These are phyloP conservation scores for Beauveria rudraprayagi DNA, from an alignment of 2,329 filamentous ascomycete species.

Conservation along the genomic window DNA sequence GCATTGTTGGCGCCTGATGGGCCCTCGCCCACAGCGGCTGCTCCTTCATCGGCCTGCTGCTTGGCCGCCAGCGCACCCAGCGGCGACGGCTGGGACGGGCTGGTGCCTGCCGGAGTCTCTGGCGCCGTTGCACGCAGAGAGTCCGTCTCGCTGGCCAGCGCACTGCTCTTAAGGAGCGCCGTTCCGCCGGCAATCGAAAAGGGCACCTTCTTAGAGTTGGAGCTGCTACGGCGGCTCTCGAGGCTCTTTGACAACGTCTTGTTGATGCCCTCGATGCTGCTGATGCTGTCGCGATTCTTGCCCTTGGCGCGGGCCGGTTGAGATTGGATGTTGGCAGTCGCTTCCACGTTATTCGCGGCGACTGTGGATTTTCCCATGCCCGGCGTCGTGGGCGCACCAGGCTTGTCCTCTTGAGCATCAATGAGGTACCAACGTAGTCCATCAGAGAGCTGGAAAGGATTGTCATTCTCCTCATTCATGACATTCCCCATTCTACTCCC, in stretches of 20 bases:
- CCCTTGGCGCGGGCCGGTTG: conserved; percentile 39
- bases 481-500: conserved; percentile 40
- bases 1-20: conserved; percentile 18
- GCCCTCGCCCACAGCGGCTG: conserved; percentile 4
- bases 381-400: conserved; percentile 83
- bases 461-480: conserved; percentile 71
- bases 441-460: conserved; percentile 93
- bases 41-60: conserved; percentile 15
- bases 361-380: conserved; percentile 89
- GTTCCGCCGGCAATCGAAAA: conserved; percentile 38
- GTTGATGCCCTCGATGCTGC: conserved; percentile 63
- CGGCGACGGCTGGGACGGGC: conserved; percentile 30
- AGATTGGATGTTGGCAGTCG: conserved; percentile 62
- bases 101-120: conserved; percentile 32
- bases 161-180: conserved; percentile 39
- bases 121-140: conserved; percentile 43
- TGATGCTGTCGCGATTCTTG: conserved; percentile 36
- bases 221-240: conserved; percentile 84
- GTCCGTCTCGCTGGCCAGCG: conserved; percentile 50
- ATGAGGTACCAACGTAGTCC: conserved; percentile 94
- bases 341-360: conserved; percentile 78
- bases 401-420: conserved; percentile 87
- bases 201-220: conserved; percentile 70
- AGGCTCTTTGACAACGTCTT: conserved; percentile 79
- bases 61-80: conserved; percentile 17